Evolutionary conservation across 257 asterid species (phyloP).

Genomic region (Hygrophila difformis): DNA sequence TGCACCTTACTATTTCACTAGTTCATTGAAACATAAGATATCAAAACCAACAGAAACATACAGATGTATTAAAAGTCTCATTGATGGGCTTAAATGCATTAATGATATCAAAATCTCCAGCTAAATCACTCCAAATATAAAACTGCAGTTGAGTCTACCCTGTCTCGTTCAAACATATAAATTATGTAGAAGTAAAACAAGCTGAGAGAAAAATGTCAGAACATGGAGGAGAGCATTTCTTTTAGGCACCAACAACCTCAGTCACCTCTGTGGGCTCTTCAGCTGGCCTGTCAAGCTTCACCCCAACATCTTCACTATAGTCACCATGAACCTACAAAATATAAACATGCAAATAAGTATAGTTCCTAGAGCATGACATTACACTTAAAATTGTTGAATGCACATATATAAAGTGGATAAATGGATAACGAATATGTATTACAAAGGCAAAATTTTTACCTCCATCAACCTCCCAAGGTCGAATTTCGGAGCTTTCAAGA

Average conservation of each 20-base stretch:
- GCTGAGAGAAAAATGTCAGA: not conserved
- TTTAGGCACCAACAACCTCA: constrained; percentile 62
- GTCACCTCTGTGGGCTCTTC: constrained; percentile 52
- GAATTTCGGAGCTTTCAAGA: constrained; percentile 59
- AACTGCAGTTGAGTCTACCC: not conserved
- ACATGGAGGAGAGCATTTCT: not conserved
- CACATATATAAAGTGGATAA: too few species aligned
- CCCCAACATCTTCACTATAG: not conserved
- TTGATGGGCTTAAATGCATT: too few species aligned
- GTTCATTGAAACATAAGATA: too few species aligned
- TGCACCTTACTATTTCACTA: too few species aligned
- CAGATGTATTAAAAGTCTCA: too few species aligned
- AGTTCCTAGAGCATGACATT: not conserved
- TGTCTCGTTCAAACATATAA: not conserved
- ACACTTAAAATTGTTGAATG: too few species aligned
- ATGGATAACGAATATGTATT: too few species aligned
- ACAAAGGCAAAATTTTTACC: too few species aligned
- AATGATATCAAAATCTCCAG: constrained; percentile 10
- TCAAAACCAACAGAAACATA: too few species aligned
- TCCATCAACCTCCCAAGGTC: constrained; percentile 64
- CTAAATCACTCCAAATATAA: constrained; percentile 10
- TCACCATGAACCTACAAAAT: not conserved
- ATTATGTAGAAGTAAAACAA: too few species aligned
- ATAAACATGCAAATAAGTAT: not conserved
- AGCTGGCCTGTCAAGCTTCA: constrained; percentile 32